These are phyloP conservation scores for Talaromyces sp. DNA, from an alignment of 2,329 filamentous ascomycete species.

Conservation along the genomic window DNA sequence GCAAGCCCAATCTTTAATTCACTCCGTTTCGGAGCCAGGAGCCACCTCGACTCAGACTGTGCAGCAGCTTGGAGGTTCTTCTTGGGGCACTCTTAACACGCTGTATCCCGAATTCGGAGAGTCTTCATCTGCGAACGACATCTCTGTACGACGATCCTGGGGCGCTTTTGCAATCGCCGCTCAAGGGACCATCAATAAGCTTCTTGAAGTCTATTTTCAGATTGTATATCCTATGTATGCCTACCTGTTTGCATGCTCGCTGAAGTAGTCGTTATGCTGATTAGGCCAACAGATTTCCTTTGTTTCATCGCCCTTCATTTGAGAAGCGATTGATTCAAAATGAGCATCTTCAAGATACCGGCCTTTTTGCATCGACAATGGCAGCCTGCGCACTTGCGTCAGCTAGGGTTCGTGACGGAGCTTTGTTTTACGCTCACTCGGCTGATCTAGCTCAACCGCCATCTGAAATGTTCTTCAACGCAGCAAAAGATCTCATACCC, in stretches of 20 bases:
- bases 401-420: constrained; percentile 50
- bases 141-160: constrained; percentile 32
- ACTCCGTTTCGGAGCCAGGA: background rate
- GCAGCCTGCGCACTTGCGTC: constrained; percentile 50
- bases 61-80: background rate
- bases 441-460: background rate
- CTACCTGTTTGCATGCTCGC: background rate
- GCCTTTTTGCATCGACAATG: constrained; percentile 51
- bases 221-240: constrained; percentile 51
- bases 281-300: constrained; percentile 38
- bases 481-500: constrained; percentile 1
- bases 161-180: constrained; percentile 41
- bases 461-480: constrained; percentile 2
- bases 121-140: constrained; percentile 22
- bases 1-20: background rate
- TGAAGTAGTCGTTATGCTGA: background rate
- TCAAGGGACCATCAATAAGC: constrained; percentile 38
- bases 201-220: constrained; percentile 52
- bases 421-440: constrained; percentile 28
- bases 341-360: constrained; percentile 43
- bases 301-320: constrained; percentile 50
- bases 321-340: constrained; percentile 38
- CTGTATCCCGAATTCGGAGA: background rate
- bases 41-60: background rate
- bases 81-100: background rate